Evolutionary conservation across 441 rosid genomes (phyloP).

Genomic region (Pelargonium citronellum): DNA sequence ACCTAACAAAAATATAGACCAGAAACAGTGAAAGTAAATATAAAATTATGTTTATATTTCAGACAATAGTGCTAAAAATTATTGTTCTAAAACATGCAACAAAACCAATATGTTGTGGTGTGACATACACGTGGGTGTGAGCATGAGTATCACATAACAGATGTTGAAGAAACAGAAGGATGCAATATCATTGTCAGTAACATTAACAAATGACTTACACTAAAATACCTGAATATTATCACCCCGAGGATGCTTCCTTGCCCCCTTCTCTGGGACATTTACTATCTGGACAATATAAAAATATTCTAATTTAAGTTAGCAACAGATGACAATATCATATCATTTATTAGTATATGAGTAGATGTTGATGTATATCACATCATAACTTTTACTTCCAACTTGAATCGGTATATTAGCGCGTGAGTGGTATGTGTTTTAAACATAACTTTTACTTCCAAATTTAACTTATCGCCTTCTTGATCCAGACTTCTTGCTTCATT

Average conservation of each 20-base stretch:
- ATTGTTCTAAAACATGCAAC: too few species aligned
- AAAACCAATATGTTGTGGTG: too few species aligned
- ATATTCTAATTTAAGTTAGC: conserved; percentile 14
- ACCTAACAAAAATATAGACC: too few species aligned
- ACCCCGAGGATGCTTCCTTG: conserved; percentile 96
- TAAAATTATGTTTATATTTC: too few species aligned
- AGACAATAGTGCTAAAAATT: too few species aligned
- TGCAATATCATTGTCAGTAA: not conserved
- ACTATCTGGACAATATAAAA: conserved; percentile 52
- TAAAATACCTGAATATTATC: conserved; percentile 81
- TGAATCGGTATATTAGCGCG: too few species aligned
- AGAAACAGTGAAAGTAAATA: too few species aligned
- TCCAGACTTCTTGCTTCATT: not conserved
- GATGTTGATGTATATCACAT: not conserved
- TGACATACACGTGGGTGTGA: too few species aligned
- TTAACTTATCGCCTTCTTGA: not conserved
- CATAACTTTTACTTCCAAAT: not conserved
- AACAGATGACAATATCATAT: not conserved
- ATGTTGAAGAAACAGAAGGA: conserved; percentile 4
- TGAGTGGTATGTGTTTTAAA: not conserved
- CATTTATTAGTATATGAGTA: not conserved
- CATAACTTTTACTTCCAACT: not conserved
- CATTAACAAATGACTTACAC: not conserved
- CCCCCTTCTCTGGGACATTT: conserved; percentile 95
- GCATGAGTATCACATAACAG: not conserved